Percentiles rank a stretch among this genome's conserved stretches.
phyloP scores from a whole-genome alignment of 2,329 filamentous ascomycete species.

The Talaromyces sp. region DNA sequence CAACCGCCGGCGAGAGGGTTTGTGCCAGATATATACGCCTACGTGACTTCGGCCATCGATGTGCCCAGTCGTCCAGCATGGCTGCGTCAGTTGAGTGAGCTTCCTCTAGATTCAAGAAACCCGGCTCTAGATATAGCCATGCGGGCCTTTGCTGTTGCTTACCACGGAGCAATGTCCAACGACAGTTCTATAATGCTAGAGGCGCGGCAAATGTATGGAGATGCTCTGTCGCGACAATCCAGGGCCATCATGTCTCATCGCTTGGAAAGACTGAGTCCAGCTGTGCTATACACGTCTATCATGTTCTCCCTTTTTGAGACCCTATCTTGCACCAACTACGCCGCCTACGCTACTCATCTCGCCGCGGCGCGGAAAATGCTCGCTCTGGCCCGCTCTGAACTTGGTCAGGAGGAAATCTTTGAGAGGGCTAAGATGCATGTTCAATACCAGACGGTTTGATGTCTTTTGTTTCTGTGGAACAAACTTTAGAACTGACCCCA shows the following conservation, averaged over 20 bases:
- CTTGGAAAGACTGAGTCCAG: background rate
- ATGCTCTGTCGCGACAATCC: background rate
- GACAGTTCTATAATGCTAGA: background rate
- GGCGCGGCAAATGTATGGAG: background rate
- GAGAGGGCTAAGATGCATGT: background rate
- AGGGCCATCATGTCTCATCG: background rate
- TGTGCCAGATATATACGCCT: background rate
- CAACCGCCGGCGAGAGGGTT: background rate
- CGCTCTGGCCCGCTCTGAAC: background rate
- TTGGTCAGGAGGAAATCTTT: background rate
- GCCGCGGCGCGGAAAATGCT: constrained; percentile 1
- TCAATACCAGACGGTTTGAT: background rate
- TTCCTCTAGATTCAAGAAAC: background rate
- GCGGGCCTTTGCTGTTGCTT: background rate
- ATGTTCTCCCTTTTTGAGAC: constrained; percentile 1
- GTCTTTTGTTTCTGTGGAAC: background rate
- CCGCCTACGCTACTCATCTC: background rate
- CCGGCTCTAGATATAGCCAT: background rate
- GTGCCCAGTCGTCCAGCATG: background rate
- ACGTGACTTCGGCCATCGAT: background rate
- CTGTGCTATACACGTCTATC: background rate
- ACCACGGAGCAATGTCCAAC: background rate
- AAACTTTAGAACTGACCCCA: background rate
- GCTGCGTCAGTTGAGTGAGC: background rate
- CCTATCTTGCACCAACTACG: background rate